These are phyloP conservation scores for Pseudogymnoascus sp. DNA, from an alignment of 2,329 filamentous ascomycete species.

Conservation along the genomic window DNA sequence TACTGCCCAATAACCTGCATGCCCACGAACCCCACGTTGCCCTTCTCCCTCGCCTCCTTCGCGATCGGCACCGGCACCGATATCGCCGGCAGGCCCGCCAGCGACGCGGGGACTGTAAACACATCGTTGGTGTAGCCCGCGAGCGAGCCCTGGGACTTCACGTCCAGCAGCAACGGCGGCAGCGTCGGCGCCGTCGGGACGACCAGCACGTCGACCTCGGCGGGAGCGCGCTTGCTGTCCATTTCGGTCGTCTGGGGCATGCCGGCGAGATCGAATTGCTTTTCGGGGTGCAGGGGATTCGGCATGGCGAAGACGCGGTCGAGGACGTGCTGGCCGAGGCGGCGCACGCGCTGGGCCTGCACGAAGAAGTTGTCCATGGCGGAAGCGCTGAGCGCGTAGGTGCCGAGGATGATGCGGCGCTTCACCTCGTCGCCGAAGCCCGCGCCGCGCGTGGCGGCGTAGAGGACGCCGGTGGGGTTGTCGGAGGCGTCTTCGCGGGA, in stretches of 20 bases:
- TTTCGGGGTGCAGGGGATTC: conserved; percentile 58
- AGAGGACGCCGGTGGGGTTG: conserved; percentile 59
- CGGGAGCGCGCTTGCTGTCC: conserved; percentile 49
- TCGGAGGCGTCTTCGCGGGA: conserved; percentile 35
- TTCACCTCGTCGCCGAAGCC: conserved; percentile 77
- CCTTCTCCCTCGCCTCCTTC: conserved; percentile 28
- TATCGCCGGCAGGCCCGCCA: conserved; percentile 84
- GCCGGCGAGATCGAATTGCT: conserved; percentile 54
- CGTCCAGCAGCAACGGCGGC: conserved; percentile 57
- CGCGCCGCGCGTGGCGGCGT: conserved; percentile 64
- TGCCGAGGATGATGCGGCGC: conserved; percentile 81
- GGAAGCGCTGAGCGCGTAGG: conserved; percentile 82
- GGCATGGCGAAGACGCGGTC: conserved; percentile 64
- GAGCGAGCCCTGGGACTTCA: conserved; percentile 51
- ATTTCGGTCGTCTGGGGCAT: conserved; percentile 40
- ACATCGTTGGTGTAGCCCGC: conserved; percentile 88
- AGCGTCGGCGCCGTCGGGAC: conserved; percentile 79
- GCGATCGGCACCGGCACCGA: conserved; percentile 61
- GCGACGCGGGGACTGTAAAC: conserved; percentile 88
- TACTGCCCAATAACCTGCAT: conserved; percentile 72
- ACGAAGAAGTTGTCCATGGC: conserved; percentile 97
- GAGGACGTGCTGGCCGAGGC: conserved; percentile 81
- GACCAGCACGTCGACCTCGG: conserved; percentile 76
- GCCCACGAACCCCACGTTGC: conserved; percentile 43
- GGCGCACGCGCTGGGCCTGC: conserved; percentile 80